Conservation (phyloP, 2,329 filamentous ascomycete species). For the Magnaporthiopsis rhizophila region DNA sequence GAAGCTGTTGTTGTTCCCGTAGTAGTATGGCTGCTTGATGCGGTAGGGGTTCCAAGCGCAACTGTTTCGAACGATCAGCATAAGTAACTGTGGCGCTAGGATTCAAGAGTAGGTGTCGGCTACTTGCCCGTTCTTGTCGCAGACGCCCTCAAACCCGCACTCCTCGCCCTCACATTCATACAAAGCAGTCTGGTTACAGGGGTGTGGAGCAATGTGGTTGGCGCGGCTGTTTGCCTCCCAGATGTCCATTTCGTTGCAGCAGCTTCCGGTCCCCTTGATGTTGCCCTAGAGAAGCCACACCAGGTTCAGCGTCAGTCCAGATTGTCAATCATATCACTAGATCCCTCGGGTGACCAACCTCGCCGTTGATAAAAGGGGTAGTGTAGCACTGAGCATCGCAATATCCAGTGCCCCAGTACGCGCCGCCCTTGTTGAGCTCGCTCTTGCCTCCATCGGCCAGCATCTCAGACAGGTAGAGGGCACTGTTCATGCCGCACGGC, state of each 20-base stretch:
- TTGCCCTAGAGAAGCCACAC: constrained; percentile 23
- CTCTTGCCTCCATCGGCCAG: constrained; percentile 52
- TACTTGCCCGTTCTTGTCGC: constrained; percentile 36
- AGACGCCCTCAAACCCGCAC: constrained; percentile 29
- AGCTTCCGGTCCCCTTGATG: constrained; percentile 33
- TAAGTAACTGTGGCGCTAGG: constrained; percentile 22
- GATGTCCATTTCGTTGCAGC: constrained; percentile 49
- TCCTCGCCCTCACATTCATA: constrained; percentile 35
- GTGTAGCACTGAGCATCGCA: constrained; percentile 54
- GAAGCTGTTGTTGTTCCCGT: constrained; percentile 17
- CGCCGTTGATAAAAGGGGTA: constrained; percentile 39
- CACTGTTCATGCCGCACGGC: constrained; percentile 56
- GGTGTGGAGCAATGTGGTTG: constrained; percentile 38
- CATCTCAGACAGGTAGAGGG: constrained; percentile 51
- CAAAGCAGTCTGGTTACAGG: constrained; percentile 35
- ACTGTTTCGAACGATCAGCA: constrained; percentile 12
- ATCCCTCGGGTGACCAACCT: constrained; percentile 22
- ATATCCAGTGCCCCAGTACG: constrained; percentile 55
- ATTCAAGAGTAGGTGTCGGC: background rate
- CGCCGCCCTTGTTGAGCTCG: constrained; percentile 46
- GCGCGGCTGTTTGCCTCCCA: constrained; percentile 44
- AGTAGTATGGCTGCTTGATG: constrained; percentile 21
- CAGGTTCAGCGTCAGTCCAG: constrained; percentile 7
- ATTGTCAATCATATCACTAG: background rate
- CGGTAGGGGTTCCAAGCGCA: constrained; percentile 27